A percentile compares a stretch with the other conserved stretches of the same genome.
Conservation (phyloP, 2,329 filamentous ascomycete genomes). For the Monosporascus ibericus region DNA sequence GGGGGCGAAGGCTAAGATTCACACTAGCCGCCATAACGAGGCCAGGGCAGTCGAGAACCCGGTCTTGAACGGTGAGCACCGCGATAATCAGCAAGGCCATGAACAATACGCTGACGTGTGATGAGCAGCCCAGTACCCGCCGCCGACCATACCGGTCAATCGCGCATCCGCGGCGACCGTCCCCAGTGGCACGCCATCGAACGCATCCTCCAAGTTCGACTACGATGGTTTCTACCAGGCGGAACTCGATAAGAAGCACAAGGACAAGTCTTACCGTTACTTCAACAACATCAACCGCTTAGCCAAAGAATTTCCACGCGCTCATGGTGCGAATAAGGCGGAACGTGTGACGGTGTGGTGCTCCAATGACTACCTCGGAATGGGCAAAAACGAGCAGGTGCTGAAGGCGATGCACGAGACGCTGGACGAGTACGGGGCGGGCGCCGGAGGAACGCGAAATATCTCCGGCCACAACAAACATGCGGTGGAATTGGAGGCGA, state of each 20-base stretch:
- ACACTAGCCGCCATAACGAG: conserved; percentile 72
- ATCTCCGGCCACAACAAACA: conserved; percentile 98
- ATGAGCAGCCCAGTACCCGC: conserved; percentile 29
- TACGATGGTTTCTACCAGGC: conserved; percentile 84
- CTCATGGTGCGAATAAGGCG: conserved; percentile 77
- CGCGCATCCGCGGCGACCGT: conserved; percentile 22
- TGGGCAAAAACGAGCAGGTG: conserved; percentile 87
- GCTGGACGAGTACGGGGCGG: conserved; percentile 88
- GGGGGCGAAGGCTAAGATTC: conserved; percentile 65
- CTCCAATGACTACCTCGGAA: conserved; percentile 97
- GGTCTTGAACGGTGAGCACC: conserved; percentile 42
- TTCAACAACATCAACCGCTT: conserved; percentile 99
- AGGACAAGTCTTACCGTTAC: conserved; percentile 99
- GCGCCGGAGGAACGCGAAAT: conserved; percentile 91
- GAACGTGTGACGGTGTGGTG: conserved; percentile 97
- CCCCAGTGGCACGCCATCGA: conserved; percentile 19
- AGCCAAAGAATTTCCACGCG: conserved; percentile 90
- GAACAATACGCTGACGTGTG: conserved; percentile 12
- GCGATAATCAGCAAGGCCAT: background rate
- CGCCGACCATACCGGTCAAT: conserved; percentile 19
- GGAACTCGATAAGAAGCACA: conserved; percentile 97
- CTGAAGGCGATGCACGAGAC: conserved; percentile 91
- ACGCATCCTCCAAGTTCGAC: conserved; percentile 61
- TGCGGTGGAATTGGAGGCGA: conserved; percentile 75
- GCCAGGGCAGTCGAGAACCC: conserved; percentile 68